These are phyloP conservation scores for Termitomyces sp. DNA, from an alignment of 768 basidiomycete species.

Conservation along the genomic window DNA sequence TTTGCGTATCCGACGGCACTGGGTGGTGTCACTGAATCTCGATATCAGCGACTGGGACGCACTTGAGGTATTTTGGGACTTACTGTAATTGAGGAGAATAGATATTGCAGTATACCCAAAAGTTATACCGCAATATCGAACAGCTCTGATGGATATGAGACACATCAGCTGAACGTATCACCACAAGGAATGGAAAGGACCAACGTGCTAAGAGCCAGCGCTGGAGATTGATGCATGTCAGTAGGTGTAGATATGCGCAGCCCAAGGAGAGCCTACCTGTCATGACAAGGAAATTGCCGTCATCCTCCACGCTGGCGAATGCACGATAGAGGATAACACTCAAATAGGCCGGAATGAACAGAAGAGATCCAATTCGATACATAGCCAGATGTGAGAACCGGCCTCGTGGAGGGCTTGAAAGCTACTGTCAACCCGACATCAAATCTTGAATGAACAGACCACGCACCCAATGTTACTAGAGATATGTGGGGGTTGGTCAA, in stretches of 20 bases:
- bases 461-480: constrained; percentile 64
- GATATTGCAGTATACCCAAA: constrained; percentile 91
- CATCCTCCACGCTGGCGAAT: constrained; percentile 67
- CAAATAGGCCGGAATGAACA: constrained; percentile 91
- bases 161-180: constrained; percentile 1
- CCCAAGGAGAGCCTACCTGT: constrained; percentile 46
- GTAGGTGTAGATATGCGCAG: constrained; percentile 11
- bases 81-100: constrained; percentile 85
- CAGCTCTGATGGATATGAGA: constrained; percentile 49
- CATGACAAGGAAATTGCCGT: constrained; percentile 82
- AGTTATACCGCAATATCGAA: constrained; percentile 84
- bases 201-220: constrained; percentile 79
- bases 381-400: constrained; percentile 84
- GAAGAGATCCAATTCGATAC: constrained; percentile 83
- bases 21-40: constrained; percentile 79
- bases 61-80: constrained; percentile 13
- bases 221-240: constrained; percentile 34
- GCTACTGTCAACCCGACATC: constrained; percentile 6
- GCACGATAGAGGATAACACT: constrained; percentile 72
- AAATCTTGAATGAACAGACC: not conserved
- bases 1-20: constrained; percentile 88
- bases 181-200: constrained; percentile 24
- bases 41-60: constrained; percentile 10
- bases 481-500: constrained; percentile 2
- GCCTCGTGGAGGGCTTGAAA: constrained; percentile 68